Evolutionary conservation across 225 moss, liverwort and hornwort genomes (phyloP).

Genomic region (Climacium dendroides): DNA sequence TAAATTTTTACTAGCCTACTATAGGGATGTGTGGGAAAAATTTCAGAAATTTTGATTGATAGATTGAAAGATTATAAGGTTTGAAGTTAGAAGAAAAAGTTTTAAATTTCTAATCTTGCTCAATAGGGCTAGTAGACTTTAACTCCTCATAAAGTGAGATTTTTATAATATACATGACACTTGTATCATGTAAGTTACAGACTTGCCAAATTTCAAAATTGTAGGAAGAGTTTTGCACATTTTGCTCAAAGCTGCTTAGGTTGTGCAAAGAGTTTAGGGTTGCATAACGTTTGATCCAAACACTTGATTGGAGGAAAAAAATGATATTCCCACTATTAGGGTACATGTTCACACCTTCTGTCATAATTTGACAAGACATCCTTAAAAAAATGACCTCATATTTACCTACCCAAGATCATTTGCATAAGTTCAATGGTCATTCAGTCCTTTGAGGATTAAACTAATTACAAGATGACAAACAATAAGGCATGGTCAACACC

Average conservation of each 20-base stretch:
- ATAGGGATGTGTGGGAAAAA: too few relatives aligned
- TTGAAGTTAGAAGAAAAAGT: neutral
- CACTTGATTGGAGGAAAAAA: fast-evolving
- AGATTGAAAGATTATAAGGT: fast-evolving
- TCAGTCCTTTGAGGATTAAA: too few relatives aligned
- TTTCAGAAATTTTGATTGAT: fast-evolving
- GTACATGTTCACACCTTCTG: neutral
- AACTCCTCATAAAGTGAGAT: neutral
- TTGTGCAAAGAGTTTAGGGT: fast-evolving
- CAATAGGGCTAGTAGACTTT: fast-evolving
- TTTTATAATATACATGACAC: neutral
- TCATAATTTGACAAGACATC: too few relatives aligned
- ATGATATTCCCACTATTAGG: fast-evolving
- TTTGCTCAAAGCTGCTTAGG: fast-evolving
- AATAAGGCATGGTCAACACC: fast-evolving
- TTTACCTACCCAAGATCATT: too few relatives aligned
- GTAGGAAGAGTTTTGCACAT: neutral
- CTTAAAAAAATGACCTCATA: too few relatives aligned
- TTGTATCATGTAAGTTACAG: neutral
- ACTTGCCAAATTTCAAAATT: neutral
- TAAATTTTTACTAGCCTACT: neutral
- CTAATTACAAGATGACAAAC: neutral
- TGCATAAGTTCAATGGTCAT: too few relatives aligned
- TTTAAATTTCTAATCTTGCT: neutral
- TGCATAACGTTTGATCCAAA: fast-evolving